Evolutionary conservation across 2,329 filamentous ascomycete species (phyloP).

Genomic region (Botrytis porri): DNA sequence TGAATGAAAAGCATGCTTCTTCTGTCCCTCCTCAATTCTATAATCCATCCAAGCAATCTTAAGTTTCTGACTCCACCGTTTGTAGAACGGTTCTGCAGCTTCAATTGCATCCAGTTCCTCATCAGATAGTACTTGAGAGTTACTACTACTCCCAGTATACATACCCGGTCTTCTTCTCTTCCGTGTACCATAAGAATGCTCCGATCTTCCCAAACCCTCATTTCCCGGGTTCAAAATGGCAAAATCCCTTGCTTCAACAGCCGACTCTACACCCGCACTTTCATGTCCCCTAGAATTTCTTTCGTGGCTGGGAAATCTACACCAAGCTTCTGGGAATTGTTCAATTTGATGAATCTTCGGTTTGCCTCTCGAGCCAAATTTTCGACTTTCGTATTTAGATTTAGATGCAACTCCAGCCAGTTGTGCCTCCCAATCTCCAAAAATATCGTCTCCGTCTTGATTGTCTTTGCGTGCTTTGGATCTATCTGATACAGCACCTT

Average conservation of each 20-base stretch:
- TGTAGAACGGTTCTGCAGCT: constrained; percentile 6
- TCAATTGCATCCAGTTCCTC: constrained; percentile 15
- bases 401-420: not conserved
- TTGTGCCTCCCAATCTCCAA: constrained; percentile 18
- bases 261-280: constrained; percentile 25
- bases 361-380: constrained; percentile 30
- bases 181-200: constrained; percentile 27
- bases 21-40: constrained; percentile 1
- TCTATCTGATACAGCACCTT: constrained; percentile 10
- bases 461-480: constrained; percentile 9
- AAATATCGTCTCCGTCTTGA: constrained; percentile 10
- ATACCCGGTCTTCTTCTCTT: constrained; percentile 10
- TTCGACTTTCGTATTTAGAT: constrained; percentile 27
- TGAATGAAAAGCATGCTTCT: constrained; percentile 1
- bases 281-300: constrained; percentile 27
- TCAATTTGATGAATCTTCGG: constrained; percentile 21
- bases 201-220: constrained; percentile 27
- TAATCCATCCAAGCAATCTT: constrained; percentile 16
- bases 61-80: constrained; percentile 5
- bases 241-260: constrained; percentile 28
- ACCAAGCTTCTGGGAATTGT: constrained; percentile 33
- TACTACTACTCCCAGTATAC: not conserved
- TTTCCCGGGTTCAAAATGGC: constrained; percentile 18
- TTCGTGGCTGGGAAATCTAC: constrained; percentile 33
- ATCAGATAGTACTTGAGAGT: not conserved